Conservation (phyloP, 495 filamentous ascomycete genomes). For the Coniosporium apollinis region DNA sequence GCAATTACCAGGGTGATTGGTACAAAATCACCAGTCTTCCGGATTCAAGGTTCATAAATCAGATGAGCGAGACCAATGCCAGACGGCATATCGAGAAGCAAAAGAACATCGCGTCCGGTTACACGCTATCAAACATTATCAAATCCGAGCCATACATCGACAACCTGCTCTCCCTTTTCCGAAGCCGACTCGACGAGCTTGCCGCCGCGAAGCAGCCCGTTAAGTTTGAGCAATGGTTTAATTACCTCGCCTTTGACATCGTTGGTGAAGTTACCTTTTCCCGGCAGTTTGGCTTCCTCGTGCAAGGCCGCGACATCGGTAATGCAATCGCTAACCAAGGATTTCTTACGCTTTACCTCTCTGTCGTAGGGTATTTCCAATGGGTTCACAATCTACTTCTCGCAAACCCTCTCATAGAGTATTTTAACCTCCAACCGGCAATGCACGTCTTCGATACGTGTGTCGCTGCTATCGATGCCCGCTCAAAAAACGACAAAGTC, state of each 20-base stretch:
- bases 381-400: too few species aligned
- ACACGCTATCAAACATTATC: conserved; percentile 26
- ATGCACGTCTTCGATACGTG: too few species aligned
- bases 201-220: conserved; percentile 10
- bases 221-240: conserved; percentile 22
- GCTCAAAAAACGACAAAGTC: conserved; percentile 22
- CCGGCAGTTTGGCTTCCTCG: too few species aligned
- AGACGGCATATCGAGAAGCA: conserved; percentile 19
- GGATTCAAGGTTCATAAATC: conserved; percentile 28
- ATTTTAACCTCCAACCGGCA: too few species aligned
- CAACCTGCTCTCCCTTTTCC: conserved; percentile 18
- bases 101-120: conserved; percentile 24
- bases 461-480: conserved; percentile 25
- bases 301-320: too few species aligned
- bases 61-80: conserved; percentile 28
- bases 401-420: too few species aligned
- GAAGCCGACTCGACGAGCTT: conserved; percentile 18
- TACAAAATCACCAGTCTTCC: conserved; percentile 21
- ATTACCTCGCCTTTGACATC: conserved; percentile 25
- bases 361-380: too few species aligned
- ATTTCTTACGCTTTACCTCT: too few species aligned
- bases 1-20: too few species aligned
- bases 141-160: conserved; percentile 27
- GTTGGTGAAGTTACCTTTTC: too few species aligned
- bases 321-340: too few species aligned